Evolutionary conservation across 108 stramenopile genomes (phyloP), one percentile per base, ranked within the genome.

Genomic region (Skeletonema marinoi): DNA sequence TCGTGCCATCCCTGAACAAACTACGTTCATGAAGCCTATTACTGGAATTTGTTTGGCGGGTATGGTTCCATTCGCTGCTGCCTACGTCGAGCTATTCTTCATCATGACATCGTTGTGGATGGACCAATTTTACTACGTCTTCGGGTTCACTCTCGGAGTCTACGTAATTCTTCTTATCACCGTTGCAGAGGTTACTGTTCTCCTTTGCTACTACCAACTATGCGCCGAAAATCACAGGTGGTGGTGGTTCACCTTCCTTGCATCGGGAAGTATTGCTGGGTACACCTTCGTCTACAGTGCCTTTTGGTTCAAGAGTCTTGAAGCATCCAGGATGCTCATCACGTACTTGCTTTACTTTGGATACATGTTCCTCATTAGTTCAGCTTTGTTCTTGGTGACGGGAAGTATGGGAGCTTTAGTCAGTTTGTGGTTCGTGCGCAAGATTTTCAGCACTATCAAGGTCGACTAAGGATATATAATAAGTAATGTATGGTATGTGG

Each of bases 91-190:
- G 83, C 88, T 99, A 33, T 99, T 98, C 83, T 99, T 98, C 92
- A 99, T 99, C 92, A 94, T 98, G 90, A 94, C 93, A 46, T 89
- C 87, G 64, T 77, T 99, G 78, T 99, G 98, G 98, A 98, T 99
- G 97, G 98, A 98, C 78, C 95, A 98, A 75, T 99, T 96, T 94
- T 99, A 98, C 90, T 98, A 98, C 78, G 98, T 99, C 65, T 99
- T 99, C 86, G 98, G 98, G 30, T 98, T 99, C 88, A 93, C 97
- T 8, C 87, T 99, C 60, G 85, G 95, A 48, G 98, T 98, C 30
- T 98, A 91, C 88, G 30, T 98, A 63, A 99, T 99, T 76, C 86
- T 99, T 36, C 80, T 96, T 44, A 75, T 98, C 44, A 98, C 97
- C 10, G 97, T 97, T 71, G 97, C 97, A 19, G 98, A 98, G 82